Conservation (phyloP, 148 eudicot species). For the Chenopodium quinoa region DNA sequence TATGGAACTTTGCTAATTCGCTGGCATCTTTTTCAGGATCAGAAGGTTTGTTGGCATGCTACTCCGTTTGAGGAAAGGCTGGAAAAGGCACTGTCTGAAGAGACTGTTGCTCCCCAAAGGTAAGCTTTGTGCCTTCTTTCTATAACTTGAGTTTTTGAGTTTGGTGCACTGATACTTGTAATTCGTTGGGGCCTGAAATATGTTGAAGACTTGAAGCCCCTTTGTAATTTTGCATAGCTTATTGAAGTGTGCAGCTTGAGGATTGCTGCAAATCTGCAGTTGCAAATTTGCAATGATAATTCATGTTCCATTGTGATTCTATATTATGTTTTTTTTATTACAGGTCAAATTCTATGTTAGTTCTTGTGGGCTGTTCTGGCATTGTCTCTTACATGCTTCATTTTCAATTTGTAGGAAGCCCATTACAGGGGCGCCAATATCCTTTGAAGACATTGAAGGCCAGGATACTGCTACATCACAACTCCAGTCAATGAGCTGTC, state of each 20-base stretch:
- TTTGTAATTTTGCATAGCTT: neutral
- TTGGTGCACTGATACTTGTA: neutral
- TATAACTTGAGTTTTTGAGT: neutral
- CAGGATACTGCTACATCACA: slow-evolving; percentile 53
- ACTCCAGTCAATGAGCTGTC: slow-evolving; percentile 31
- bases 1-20: slow-evolving; percentile 3
- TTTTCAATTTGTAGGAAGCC: slow-evolving; percentile 40
- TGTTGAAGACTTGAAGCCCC: neutral
- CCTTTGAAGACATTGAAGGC: slow-evolving; percentile 50
- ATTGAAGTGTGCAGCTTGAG: neutral
- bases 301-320: neutral
- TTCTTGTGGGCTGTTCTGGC: no score
- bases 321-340: no score
- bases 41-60: slow-evolving; percentile 91
- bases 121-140: slow-evolving; percentile 16
- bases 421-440: slow-evolving; percentile 32
- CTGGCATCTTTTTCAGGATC: slow-evolving; percentile 56
- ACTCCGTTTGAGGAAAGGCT: slow-evolving; percentile 96
- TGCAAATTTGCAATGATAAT: no score
- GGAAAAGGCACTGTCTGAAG: slow-evolving; percentile 86
- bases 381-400: neutral
- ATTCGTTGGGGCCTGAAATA: neutral
- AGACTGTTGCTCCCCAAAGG: slow-evolving; percentile 51
- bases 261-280: neutral
- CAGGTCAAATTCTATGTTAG: no score